phyloP scores from a whole-genome alignment of 2,329 filamentous ascomycete species.

The Botrytis medusae region DNA sequence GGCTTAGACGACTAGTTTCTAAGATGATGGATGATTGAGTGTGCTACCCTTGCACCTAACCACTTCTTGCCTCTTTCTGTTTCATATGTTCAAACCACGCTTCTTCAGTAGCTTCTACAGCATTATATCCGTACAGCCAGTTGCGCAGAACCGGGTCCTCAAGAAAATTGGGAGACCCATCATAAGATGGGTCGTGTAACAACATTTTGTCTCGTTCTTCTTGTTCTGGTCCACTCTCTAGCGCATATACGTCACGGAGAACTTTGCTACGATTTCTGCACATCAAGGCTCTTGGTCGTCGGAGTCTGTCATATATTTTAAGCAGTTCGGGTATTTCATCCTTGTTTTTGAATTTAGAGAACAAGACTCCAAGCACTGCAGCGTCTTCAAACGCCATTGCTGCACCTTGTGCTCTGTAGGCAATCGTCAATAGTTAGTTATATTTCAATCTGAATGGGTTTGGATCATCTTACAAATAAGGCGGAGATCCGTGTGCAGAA shows the following conservation, averaged over 20 bases:
- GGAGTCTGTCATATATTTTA: slow-evolving; percentile 55
- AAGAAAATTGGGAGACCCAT: slow-evolving; percentile 39
- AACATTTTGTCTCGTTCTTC: slow-evolving; percentile 19
- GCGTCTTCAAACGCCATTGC: slow-evolving; percentile 65
- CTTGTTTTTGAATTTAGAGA: slow-evolving; percentile 48
- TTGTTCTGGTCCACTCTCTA: slow-evolving; percentile 22
- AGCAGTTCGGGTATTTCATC: slow-evolving; percentile 47
- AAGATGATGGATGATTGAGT: too few relatives aligned
- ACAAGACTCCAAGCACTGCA: slow-evolving; percentile 53
- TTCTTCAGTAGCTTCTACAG: slow-evolving; percentile 35
- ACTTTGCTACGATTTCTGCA: slow-evolving; percentile 11
- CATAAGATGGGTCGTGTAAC: slow-evolving; percentile 27
- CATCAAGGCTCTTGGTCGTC: slow-evolving; percentile 51
- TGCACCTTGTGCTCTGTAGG: slow-evolving; percentile 55
- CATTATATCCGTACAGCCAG: slow-evolving; percentile 64
- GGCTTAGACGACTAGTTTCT: neutral
- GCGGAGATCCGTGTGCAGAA: neutral
- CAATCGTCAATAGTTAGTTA: neutral
- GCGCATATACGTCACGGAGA: slow-evolving; percentile 14
- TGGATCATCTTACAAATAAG: slow-evolving; percentile 1
- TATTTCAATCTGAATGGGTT: neutral
- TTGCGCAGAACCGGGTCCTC: slow-evolving; percentile 60
- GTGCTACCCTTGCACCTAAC: too few relatives aligned
- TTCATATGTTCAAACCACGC: neutral
- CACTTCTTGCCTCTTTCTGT: neutral